phyloP scores from a whole-genome alignment of 2,329 filamentous ascomycete genomes.

The Clarireedia monteithiana region DNA sequence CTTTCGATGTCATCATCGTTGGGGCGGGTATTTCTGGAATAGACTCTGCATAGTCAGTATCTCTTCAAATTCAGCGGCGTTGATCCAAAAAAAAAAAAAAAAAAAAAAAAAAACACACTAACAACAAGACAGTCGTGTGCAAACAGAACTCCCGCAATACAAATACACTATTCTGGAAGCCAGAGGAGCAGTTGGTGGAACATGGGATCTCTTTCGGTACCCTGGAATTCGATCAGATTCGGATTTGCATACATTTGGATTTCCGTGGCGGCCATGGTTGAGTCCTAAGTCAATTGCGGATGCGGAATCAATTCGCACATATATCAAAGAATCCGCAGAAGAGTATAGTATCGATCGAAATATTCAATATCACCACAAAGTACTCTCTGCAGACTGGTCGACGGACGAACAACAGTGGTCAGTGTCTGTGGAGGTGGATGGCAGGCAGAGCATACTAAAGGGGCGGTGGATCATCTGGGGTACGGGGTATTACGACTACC shows the following conservation, averaged over 20 bases:
- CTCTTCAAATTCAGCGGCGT: background rate
- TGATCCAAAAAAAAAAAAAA: background rate
- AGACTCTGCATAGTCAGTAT: conserved; percentile 53
- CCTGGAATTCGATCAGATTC: conserved; percentile 62
- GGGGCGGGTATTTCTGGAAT: conserved; percentile 71
- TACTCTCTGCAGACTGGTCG: conserved; percentile 46
- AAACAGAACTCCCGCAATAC: conserved; percentile 44
- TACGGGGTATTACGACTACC: conserved; percentile 59
- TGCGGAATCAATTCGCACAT: conserved; percentile 44
- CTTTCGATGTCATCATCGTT: conserved; percentile 52
- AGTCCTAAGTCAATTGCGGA: conserved; percentile 43
- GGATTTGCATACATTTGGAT: conserved; percentile 55
- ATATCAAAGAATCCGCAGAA: conserved; percentile 45
- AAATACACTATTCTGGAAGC: conserved; percentile 62
- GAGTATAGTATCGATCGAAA: conserved; percentile 45
- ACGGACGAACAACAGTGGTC: conserved; percentile 46
- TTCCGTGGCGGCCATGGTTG: conserved; percentile 63
- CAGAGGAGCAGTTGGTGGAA: conserved; percentile 61
- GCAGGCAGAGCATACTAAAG: conserved; percentile 24
- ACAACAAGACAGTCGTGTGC: conserved; percentile 38
- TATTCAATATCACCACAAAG: conserved; percentile 43
- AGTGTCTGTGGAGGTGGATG: conserved; percentile 34
- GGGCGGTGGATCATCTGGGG: conserved; percentile 48
- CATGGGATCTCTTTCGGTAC: conserved; percentile 73
- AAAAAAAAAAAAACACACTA: background rate